Conservation (phyloP, 371 early-diverging fungal species). For the Gilbertella persicaria region DNA sequence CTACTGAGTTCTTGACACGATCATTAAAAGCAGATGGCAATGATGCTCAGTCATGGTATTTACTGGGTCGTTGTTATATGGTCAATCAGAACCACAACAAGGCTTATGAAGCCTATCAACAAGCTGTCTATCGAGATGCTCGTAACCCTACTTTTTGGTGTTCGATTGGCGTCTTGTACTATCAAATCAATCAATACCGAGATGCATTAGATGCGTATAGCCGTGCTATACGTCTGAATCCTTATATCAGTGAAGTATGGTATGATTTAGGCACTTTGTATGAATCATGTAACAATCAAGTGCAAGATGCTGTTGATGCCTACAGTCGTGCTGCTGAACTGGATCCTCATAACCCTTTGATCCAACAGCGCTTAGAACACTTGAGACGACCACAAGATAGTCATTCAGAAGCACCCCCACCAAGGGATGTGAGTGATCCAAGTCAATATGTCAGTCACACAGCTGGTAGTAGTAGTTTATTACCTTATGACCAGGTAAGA, state of each 20-base stretch:
- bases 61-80: constrained; percentile 96
- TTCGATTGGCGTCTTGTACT: constrained; percentile 95
- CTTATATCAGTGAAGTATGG: constrained; percentile 95
- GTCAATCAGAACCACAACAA: constrained; percentile 88
- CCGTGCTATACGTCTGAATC: constrained; percentile 89
- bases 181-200: constrained; percentile 90
- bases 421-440: constrained; percentile 65
- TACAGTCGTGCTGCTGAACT: constrained; percentile 86
- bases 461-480: not conserved
- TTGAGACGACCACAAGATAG: constrained; percentile 41
- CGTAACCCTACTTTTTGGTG: constrained; percentile 96
- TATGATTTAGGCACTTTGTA: constrained; percentile 92
- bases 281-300: constrained; percentile 95
- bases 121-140: constrained; percentile 92
- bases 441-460: constrained; percentile 40
- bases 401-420: constrained; percentile 48
- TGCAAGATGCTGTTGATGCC: constrained; percentile 93
- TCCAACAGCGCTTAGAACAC: constrained; percentile 81
- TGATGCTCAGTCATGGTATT: constrained; percentile 92
- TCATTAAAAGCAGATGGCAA: constrained; percentile 81
- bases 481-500: not conserved
- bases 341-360: constrained; percentile 78
- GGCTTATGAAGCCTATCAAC: constrained; percentile 96
- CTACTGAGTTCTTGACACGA: constrained; percentile 74
- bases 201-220: constrained; percentile 96